These are phyloP conservation scores for Hylodesmum podocarpum DNA, from an alignment of 306 rosid genomes.

Conservation along the genomic window DNA sequence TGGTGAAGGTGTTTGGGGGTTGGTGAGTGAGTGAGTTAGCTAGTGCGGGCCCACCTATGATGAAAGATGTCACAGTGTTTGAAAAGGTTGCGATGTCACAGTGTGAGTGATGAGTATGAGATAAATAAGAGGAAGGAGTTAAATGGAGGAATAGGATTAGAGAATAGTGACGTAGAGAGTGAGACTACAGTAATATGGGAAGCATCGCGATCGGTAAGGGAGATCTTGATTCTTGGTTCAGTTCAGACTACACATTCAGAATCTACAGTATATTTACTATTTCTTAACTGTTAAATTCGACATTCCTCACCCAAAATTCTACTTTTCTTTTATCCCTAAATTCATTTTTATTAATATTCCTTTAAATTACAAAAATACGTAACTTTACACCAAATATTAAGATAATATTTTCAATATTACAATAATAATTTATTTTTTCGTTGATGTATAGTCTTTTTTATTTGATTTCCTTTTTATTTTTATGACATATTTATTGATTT, in stretches of 20 bases:
- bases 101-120: not conserved
- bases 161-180: not conserved
- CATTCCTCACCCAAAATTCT: too few relatives aligned
- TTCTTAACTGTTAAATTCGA: too few relatives aligned
- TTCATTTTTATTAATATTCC: too few relatives aligned
- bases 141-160: not conserved
- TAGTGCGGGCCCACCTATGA: constrained; percentile 36
- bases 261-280: not conserved
- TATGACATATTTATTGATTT: too few relatives aligned
- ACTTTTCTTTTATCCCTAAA: too few relatives aligned
- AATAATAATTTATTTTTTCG: too few relatives aligned
- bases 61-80: constrained; percentile 52
- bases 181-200: not conserved
- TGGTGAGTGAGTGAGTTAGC: constrained; percentile 43
- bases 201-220: constrained; percentile 24
- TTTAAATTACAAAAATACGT: too few relatives aligned
- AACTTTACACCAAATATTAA: too few relatives aligned
- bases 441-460: too few relatives aligned
- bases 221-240: constrained; percentile 6
- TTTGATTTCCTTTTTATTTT: too few relatives aligned
- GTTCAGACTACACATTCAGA: too few relatives aligned
- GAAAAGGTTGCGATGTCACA: not conserved
- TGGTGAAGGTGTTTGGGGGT: constrained; percentile 55
- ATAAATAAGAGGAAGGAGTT: not conserved
- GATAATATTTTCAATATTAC: too few relatives aligned